These are phyloP conservation scores for Apiospora koreana DNA, from an alignment of 2,329 filamentous ascomycete species.

Conservation along the genomic window DNA sequence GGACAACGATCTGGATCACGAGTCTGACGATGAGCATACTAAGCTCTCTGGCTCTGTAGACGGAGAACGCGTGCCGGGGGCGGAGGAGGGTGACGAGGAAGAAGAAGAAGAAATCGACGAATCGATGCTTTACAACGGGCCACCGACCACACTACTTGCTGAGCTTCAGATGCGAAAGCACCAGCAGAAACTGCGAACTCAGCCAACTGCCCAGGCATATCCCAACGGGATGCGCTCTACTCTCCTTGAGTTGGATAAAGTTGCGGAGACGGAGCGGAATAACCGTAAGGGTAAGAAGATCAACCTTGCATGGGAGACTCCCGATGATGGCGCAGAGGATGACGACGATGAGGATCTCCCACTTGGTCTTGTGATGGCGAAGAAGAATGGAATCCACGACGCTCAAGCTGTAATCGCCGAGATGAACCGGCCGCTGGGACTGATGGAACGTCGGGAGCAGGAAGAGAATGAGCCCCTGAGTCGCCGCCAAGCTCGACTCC, in stretches of 20 bases:
- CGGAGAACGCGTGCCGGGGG: slow-evolving; percentile 26
- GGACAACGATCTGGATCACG: slow-evolving; percentile 12
- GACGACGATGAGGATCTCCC: slow-evolving; percentile 67
- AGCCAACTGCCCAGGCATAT: slow-evolving; percentile 60
- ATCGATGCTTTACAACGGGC: slow-evolving; percentile 61
- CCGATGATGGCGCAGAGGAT: slow-evolving; percentile 23
- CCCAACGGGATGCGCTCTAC: slow-evolving; percentile 89
- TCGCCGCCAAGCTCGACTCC: slow-evolving; percentile 71
- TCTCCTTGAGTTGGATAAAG: slow-evolving; percentile 84
- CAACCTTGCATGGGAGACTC: slow-evolving; percentile 83
- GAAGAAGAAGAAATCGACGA: slow-evolving; percentile 49
- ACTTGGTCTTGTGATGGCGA: slow-evolving; percentile 75
- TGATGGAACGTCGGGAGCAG: slow-evolving; percentile 79
- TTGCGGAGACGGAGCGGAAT: slow-evolving; percentile 80
- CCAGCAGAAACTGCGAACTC: slow-evolving; percentile 79
- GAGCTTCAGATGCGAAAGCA: slow-evolving; percentile 91
- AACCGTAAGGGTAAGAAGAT: slow-evolving; percentile 74
- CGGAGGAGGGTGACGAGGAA: slow-evolving; percentile 33
- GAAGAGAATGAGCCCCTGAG: slow-evolving; percentile 93
- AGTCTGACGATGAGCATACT: slow-evolving; percentile 28
- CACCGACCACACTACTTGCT: slow-evolving; percentile 87
- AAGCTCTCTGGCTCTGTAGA: slow-evolving; percentile 27
- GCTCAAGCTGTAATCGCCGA: slow-evolving; percentile 51
- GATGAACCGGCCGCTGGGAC: slow-evolving; percentile 66
- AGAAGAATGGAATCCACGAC: slow-evolving; percentile 54